Conservation (phyloP, 768 basidiomycete species). For the Trametes punicea region DNA sequence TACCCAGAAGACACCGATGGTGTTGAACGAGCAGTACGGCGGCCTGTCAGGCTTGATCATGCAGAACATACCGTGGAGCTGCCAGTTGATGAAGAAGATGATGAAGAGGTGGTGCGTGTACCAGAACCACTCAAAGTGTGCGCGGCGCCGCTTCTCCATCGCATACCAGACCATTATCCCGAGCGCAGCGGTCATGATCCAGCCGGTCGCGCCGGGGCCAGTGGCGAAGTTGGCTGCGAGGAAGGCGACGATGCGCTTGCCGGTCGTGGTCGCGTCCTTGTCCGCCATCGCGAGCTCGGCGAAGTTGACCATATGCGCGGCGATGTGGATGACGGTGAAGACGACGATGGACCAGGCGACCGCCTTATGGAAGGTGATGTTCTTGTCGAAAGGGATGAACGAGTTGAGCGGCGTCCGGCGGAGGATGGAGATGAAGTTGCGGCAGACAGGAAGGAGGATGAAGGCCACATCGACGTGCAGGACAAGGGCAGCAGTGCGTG, state of each 20-base stretch:
- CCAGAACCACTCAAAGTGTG: slow-evolving; percentile 88
- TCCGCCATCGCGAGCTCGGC: slow-evolving; percentile 57
- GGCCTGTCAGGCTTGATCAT: slow-evolving; percentile 91
- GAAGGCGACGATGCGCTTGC: slow-evolving; percentile 64
- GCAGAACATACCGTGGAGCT: slow-evolving; percentile 95
- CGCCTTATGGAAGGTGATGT: slow-evolving; percentile 86
- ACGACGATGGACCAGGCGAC: slow-evolving; percentile 88
- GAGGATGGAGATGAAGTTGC: slow-evolving; percentile 88
- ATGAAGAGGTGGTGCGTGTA: slow-evolving; percentile 88
- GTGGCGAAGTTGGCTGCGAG: slow-evolving; percentile 75
- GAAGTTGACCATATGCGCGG: slow-evolving; percentile 87
- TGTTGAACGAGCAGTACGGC: slow-evolving; percentile 82
- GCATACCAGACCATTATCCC: slow-evolving; percentile 84
- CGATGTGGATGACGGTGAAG: slow-evolving; percentile 71
- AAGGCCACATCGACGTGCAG: slow-evolving; percentile 90
- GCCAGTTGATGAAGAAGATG: slow-evolving; percentile 91
- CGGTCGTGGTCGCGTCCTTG: slow-evolving; percentile 48
- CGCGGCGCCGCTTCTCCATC: slow-evolving; percentile 71
- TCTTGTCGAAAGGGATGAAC: slow-evolving; percentile 92
- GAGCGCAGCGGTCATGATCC: slow-evolving; percentile 80
- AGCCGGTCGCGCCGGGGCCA: slow-evolving; percentile 80
- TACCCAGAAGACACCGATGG: slow-evolving; percentile 95
- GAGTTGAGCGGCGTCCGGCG: slow-evolving; percentile 83
- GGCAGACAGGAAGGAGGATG: slow-evolving; percentile 93
- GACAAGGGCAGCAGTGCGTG: slow-evolving; percentile 84